These are phyloP conservation scores for Myriosclerotinia duriaeana DNA, from an alignment of 2,329 filamentous ascomycete species.

Conservation along the genomic window DNA sequence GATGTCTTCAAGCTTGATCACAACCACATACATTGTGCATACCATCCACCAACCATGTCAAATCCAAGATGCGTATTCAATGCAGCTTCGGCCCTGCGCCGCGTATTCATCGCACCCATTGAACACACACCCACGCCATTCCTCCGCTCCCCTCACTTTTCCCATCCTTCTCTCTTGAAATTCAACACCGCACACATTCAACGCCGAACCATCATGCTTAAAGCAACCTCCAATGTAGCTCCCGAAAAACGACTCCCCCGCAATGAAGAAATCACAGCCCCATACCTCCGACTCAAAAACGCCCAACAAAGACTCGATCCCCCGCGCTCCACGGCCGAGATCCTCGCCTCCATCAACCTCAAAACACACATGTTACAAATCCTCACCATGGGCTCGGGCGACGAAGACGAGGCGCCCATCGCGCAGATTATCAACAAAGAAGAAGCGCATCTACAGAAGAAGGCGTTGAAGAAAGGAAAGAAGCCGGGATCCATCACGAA, in stretches of 20 bases:
- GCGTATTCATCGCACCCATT: conserved; percentile 48
- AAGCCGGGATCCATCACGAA: conserved; percentile 54
- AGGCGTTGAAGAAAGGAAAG: conserved; percentile 45
- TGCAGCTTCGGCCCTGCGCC: conserved; percentile 48
- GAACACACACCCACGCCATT: conserved; percentile 35
- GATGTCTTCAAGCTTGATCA: background rate
- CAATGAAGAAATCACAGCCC: conserved; percentile 50
- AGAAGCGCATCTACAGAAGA: conserved; percentile 48
- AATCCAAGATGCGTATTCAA: conserved; percentile 43
- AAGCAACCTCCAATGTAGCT: conserved; percentile 18
- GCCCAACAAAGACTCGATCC: conserved; percentile 40
- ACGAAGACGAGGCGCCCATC: conserved; percentile 50
- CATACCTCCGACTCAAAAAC: conserved; percentile 47
- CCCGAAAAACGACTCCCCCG: conserved; percentile 41
- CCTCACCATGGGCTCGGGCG: conserved; percentile 42
- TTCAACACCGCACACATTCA: conserved; percentile 14
- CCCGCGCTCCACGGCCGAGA: conserved; percentile 38
- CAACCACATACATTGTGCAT: background rate
- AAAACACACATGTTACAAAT: conserved; percentile 52
- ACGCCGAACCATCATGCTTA: conserved; percentile 1
- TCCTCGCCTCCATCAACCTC: conserved; percentile 50
- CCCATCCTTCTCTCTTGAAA: conserved; percentile 15
- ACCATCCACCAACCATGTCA: conserved; percentile 29
- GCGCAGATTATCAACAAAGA: conserved; percentile 69
- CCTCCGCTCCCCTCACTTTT: conserved; percentile 27